Evolutionary conservation across 2,329 filamentous ascomycete species (phyloP).

Genomic region (Xylaria sp.): DNA sequence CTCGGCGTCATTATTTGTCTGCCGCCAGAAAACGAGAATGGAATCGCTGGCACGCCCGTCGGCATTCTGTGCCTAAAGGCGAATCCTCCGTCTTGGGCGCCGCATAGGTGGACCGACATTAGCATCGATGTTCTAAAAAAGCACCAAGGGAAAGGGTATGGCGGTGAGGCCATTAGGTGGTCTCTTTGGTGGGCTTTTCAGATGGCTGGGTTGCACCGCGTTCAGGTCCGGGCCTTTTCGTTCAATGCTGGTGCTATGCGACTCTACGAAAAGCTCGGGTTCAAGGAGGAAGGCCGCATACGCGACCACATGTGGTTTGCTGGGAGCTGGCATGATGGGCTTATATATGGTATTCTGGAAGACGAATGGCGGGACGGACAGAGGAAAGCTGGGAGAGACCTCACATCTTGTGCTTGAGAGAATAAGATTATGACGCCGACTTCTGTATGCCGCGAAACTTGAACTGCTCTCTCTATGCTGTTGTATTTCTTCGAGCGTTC

Average conservation of each 20-base stretch:
- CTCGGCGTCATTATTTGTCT: constrained; percentile 48
- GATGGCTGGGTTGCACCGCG: constrained; percentile 44
- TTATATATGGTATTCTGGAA: constrained; percentile 44
- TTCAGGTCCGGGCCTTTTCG: constrained; percentile 42
- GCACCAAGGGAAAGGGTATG: constrained; percentile 44
- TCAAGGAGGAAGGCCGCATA: constrained; percentile 42
- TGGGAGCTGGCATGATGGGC: constrained; percentile 43
- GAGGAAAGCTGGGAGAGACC: constrained; percentile 21
- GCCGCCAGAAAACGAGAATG: constrained; percentile 22
- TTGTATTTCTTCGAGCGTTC: background rate
- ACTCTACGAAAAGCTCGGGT: constrained; percentile 45
- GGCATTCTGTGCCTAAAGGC: constrained; percentile 42
- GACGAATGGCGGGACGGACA: constrained; percentile 40
- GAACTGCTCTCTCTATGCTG: background rate
- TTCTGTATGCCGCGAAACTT: background rate
- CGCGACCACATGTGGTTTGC: constrained; percentile 44
- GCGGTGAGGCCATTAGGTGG: constrained; percentile 47
- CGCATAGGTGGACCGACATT: constrained; percentile 50
- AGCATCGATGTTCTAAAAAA: constrained; percentile 40
- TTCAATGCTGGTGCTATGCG: constrained; percentile 43
- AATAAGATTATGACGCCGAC: background rate
- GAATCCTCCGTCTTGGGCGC: constrained; percentile 35
- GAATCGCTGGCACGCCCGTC: constrained; percentile 35
- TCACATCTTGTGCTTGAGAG: constrained; percentile 9
- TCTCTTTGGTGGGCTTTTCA: constrained; percentile 42